Base-by-base conservation (phyloP, 148 eudicot species). In the Nepenthes gracilis region DNA sequence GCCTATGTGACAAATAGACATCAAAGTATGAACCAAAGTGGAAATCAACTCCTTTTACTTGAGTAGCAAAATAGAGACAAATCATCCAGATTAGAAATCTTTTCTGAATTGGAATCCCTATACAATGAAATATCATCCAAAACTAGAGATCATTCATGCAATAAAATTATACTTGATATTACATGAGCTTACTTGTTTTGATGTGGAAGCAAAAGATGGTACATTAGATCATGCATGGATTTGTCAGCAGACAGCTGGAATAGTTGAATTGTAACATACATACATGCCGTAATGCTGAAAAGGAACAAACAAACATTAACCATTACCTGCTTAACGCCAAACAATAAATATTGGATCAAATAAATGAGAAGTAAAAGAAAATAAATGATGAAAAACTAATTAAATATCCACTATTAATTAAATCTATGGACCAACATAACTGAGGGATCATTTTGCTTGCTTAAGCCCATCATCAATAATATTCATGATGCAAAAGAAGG, bases 241-340 rank as follows among this genome's bases (percentile, higher is more conserved):
- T 83, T 87, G 52, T 85, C 75, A 64, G 83, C 70, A 62, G 96
- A 70, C 59, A 85, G 72, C 85, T 72, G 76, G 70, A 74, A 73
- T 60, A 85, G 67, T 51, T 85, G 87, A 65, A 83, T 37, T 67
- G 76, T 69, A 58, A 88, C 74, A 76, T 83, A 88, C 43, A 69
- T 49, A 56, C 93, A 88, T 14, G 96, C 83, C 40, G 89, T 67
- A 54, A 83, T 78, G 72, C 96, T 88, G 93, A 62, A 65, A 37
- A 49, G 34, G 35, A 51, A 36, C 35, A 34, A 35, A 45, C 38
- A 40, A 58, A 55, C 33, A 55, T 12, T 40, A 61, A 32, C 11
- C 36, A 67, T 15, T 35, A 33, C 9, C 23, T 55, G 58, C 10
- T 32, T 23, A 23, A 32, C 5, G 38, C 43, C 10, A 47, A 5